These are phyloP conservation scores for Coemansia sp. DNA, from an alignment of 192 early-diverging fungal genomes.

Conservation along the genomic window DNA sequence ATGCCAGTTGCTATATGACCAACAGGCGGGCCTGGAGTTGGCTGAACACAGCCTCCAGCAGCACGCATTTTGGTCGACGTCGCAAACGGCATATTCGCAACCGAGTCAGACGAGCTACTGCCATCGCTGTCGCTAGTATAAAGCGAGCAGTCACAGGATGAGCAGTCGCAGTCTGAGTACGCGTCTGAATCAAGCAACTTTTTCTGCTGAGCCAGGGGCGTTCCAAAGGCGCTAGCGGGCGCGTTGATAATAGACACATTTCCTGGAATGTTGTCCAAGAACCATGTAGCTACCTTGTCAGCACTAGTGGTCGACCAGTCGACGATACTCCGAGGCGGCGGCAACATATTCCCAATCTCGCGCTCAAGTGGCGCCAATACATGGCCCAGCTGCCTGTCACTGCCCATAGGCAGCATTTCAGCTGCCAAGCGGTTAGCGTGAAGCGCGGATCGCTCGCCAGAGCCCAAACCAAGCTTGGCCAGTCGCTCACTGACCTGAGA, in stretches of 20 bases:
- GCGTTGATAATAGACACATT: slow-evolving; percentile 45
- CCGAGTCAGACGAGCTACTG: slow-evolving; percentile 6
- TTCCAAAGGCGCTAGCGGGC: slow-evolving; percentile 34
- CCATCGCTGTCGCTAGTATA: slow-evolving; percentile 23
- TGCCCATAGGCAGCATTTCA: slow-evolving; percentile 1
- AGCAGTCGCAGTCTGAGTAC: slow-evolving; percentile 31
- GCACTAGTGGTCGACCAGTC: slow-evolving; percentile 47
- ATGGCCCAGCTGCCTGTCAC: neutral
- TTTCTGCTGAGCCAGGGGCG: slow-evolving; percentile 25
- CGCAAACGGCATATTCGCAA: neutral
- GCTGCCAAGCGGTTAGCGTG: neutral
- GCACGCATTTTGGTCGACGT: neutral
- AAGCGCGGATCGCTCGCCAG: neutral
- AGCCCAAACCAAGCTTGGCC: slow-evolving; percentile 19
- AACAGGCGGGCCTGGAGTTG: neutral
- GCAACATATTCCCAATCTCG: slow-evolving; percentile 26
- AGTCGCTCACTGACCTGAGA: slow-evolving; percentile 53
- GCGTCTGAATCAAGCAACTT: slow-evolving; percentile 26
- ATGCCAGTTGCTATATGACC: neutral
- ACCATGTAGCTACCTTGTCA: slow-evolving; percentile 56
- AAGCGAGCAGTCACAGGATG: slow-evolving; percentile 47
- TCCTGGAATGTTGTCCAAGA: slow-evolving; percentile 56
- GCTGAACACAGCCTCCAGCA: neutral
- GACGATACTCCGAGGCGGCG: slow-evolving; percentile 45
- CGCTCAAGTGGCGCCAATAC: slow-evolving; percentile 23